These are phyloP conservation scores for Nepenthes mirabilis DNA, from an alignment of 148 eudicot genomes.

Conservation along the genomic window DNA sequence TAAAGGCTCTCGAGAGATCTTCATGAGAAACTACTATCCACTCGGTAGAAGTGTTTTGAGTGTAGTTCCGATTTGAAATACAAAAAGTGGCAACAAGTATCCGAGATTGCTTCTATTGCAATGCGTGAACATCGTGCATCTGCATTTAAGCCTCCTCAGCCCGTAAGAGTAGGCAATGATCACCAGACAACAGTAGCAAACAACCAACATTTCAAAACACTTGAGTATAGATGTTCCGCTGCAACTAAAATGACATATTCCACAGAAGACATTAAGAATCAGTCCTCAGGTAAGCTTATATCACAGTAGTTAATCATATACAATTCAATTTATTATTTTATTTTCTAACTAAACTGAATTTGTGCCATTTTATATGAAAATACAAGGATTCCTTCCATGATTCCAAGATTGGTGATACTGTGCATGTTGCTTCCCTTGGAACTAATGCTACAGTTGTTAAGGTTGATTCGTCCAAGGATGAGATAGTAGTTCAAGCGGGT, in stretches of 20 bases:
- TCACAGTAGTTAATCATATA: too few species aligned
- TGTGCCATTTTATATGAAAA: conserved; percentile 3
- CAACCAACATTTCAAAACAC: conserved; percentile 16
- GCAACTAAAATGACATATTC: background rate
- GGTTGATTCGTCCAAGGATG: conserved; percentile 56
- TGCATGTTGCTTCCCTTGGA: conserved; percentile 47
- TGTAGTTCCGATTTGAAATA: conserved; percentile 37
- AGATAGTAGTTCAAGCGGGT: conserved; percentile 65
- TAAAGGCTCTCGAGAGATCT: conserved; percentile 60
- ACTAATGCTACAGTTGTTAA: conserved; percentile 46
- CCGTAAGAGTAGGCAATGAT: conserved; percentile 9
- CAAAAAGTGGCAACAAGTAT: conserved; percentile 49
- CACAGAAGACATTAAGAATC: background rate
- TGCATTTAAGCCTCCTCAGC: conserved; percentile 19
- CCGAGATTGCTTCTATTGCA: conserved; percentile 49
- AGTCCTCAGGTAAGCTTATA: too few species aligned
- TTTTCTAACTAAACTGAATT: background rate
- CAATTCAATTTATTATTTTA: background rate
- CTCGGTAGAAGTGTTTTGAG: conserved; percentile 42
- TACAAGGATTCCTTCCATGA: conserved; percentile 22
- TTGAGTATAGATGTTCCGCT: conserved; percentile 7
- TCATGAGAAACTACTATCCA: conserved; percentile 38
- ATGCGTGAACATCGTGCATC: conserved; percentile 47
- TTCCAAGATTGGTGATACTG: conserved; percentile 67
- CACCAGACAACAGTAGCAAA: conserved; percentile 8